A percentile compares a stretch with the other conserved stretches of the same genome.
Evolutionary conservation across 768 basidiomycete species (phyloP).

Genomic region (Podaxis sp.): DNA sequence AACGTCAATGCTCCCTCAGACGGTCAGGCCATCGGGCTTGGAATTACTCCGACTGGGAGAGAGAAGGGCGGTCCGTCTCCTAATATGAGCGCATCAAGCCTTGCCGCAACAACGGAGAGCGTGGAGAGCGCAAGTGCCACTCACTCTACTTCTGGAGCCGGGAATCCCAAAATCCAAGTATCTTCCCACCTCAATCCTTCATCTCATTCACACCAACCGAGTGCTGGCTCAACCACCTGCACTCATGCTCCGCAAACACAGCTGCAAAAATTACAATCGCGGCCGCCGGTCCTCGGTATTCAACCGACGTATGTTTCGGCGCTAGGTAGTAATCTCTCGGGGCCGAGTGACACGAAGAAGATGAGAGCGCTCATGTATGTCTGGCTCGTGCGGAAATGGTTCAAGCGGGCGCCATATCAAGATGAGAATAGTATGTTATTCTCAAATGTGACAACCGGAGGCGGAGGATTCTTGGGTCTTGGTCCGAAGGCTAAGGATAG

Average conservation of each 20-base stretch:
- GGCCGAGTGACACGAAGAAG: conserved; percentile 19
- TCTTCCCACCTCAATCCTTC: conserved; percentile 6
- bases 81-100: conserved; percentile 12
- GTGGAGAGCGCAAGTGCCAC: conserved; percentile 4
- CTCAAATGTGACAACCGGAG: neutral
- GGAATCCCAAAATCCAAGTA: neutral
- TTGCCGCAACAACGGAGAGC: conserved; percentile 7
- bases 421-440: conserved; percentile 4
- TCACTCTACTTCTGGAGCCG: neutral
- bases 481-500: conserved; percentile 12
- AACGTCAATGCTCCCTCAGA: neutral
- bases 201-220: conserved; percentile 6
- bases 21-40: neutral
- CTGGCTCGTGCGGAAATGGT: conserved; percentile 77
- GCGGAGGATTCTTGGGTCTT: conserved; percentile 12
- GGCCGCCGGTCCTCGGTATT: conserved; percentile 59
- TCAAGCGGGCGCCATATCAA: conserved; percentile 39
- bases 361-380: conserved; percentile 59
- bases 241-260: conserved; percentile 14
- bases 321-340: conserved; percentile 5
- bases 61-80: neutral
- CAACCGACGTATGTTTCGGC: conserved; percentile 63
- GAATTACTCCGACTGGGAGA: neutral
- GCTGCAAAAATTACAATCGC: conserved; percentile 26
- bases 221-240: conserved; percentile 1